phyloP scores from a whole-genome alignment of 108 stramenopile genomes.

The Conticribra guillardii region DNA sequence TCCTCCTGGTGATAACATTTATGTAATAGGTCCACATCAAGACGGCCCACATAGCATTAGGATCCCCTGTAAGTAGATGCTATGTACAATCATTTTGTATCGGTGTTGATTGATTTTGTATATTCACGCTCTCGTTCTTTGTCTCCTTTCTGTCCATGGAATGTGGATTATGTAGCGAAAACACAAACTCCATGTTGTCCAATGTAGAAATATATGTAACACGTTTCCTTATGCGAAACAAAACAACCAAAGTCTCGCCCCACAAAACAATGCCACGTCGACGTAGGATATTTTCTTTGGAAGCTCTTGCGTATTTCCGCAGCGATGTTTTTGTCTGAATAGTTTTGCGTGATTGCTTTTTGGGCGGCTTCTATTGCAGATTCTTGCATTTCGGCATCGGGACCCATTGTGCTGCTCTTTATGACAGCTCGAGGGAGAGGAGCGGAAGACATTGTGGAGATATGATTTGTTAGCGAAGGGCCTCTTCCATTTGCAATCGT shows the following conservation, averaged over 20 bases:
- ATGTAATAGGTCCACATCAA: constrained; percentile 24
- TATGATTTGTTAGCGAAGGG: no score
- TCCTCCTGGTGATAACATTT: constrained; percentile 22
- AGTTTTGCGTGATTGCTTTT: constrained; percentile 1
- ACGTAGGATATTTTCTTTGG: constrained; percentile 3
- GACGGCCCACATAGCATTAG: constrained; percentile 27
- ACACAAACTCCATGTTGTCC: constrained; percentile 67
- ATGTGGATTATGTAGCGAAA: no score
- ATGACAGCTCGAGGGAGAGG: constrained; percentile 1
- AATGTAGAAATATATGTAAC: constrained; percentile 70
- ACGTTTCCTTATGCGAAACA: constrained; percentile 59
- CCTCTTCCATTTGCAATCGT: no score
- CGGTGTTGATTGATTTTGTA: no score
- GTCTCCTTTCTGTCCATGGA: background rate
- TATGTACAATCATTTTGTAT: no score
- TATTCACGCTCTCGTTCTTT: no score
- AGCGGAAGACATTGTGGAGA: no score
- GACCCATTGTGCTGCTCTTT: constrained; percentile 3
- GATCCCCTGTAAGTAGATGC: constrained; percentile 17
- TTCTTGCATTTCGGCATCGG: constrained; percentile 13
- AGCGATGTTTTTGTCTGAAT: constrained; percentile 2
- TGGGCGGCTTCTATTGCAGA: background rate
- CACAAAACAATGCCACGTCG: constrained; percentile 75
- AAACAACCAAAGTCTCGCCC: constrained; percentile 67
- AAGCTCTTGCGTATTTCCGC: constrained; percentile 5